Evolutionary conservation across 2,329 filamentous ascomycete genomes (phyloP).

Genomic region (Fusarium vanettenii): DNA sequence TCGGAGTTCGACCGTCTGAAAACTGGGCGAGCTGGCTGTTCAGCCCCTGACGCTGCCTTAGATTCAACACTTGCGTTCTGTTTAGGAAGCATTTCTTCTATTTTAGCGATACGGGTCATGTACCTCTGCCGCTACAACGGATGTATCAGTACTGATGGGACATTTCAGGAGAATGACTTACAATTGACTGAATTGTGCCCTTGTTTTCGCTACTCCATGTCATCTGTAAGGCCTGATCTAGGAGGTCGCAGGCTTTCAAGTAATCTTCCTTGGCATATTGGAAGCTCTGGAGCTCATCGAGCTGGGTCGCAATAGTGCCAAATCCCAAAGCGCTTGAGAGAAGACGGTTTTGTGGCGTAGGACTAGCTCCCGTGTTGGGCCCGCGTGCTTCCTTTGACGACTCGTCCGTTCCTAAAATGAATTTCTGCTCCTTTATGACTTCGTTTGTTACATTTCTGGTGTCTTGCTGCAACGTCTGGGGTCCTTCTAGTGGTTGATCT

Average conservation of each 20-base stretch:
- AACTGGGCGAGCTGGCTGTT: background rate
- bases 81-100: background rate
- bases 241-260: background rate
- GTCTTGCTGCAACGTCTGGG: background rate
- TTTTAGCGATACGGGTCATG: background rate
- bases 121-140: background rate
- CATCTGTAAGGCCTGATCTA: background rate
- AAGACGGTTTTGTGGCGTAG: background rate
- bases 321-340: background rate
- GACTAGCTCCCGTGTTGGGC: background rate
- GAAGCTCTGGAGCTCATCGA: background rate
- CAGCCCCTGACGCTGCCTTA: background rate
- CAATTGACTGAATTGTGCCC: background rate
- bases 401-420: background rate
- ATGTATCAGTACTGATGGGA: background rate
- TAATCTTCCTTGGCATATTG: background rate
- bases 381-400: background rate
- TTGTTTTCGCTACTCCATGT: background rate
- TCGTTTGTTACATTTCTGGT: background rate
- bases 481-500: background rate
- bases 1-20: background rate
- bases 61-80: background rate
- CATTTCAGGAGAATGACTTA: background rate
- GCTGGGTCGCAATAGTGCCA: too few species aligned
- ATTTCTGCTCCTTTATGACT: background rate